Evolutionary conservation across 2,329 filamentous ascomycete species (phyloP).

Genomic region (Aspergillus thermomutatus): DNA sequence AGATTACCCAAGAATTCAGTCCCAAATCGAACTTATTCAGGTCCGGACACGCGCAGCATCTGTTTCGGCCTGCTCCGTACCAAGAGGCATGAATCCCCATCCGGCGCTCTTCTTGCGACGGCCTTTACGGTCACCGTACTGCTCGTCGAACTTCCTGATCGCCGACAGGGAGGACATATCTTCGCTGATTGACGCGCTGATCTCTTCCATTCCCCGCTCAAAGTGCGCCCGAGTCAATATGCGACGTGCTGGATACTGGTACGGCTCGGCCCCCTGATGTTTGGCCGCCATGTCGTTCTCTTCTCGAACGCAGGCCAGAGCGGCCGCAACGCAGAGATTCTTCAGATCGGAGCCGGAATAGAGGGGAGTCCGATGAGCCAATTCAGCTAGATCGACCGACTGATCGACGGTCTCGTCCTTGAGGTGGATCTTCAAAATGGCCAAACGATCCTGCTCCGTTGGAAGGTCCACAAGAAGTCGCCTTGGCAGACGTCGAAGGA

Average conservation of each 20-base stretch:
- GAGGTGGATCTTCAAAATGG: conserved; percentile 50
- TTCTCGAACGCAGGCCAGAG: conserved; percentile 47
- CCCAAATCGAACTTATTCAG: conserved; percentile 17
- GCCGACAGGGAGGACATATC: conserved; percentile 84
- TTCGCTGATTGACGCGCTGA: conserved; percentile 87
- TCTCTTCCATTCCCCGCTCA: conserved; percentile 79
- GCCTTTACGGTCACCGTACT: conserved; percentile 78
- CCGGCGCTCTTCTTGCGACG: conserved; percentile 57
- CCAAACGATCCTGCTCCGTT: conserved; percentile 41
- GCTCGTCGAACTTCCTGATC: conserved; percentile 93
- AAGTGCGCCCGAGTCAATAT: conserved; percentile 70
- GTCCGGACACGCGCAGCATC: conserved; percentile 43
- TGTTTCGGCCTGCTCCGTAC: conserved; percentile 26
- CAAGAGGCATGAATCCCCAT: conserved; percentile 49
- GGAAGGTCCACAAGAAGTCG: conserved; percentile 51
- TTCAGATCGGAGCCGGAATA: conserved; percentile 54
- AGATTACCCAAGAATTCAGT: background rate
- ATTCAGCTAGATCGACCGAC: conserved; percentile 39
- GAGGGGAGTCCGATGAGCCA: conserved; percentile 45
- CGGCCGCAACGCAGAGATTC: conserved; percentile 50
- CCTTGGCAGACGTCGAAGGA: conserved; percentile 49
- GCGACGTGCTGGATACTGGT: conserved; percentile 66
- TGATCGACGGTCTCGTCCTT: conserved; percentile 44
- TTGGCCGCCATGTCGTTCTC: conserved; percentile 41
- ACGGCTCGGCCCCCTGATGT: conserved; percentile 39